Conservation (phyloP, 106 monocot genomes). For the Dendrobium chrysotoxum region DNA sequence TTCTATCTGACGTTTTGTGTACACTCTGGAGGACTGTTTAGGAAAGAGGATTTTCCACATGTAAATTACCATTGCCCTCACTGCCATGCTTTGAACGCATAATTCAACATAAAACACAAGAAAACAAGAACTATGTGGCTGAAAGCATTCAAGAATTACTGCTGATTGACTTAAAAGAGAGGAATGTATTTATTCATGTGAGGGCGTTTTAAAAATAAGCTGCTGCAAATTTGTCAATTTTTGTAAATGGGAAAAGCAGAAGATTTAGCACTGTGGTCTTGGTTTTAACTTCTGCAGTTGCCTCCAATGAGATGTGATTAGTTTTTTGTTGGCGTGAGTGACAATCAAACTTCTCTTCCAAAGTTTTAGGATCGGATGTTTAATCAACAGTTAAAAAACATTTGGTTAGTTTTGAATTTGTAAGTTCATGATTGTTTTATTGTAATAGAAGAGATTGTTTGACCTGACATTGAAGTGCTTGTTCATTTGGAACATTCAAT, state of each 20-base stretch:
- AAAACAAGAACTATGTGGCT: neutral
- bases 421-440: no score
- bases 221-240: neutral
- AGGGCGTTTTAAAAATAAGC: neutral
- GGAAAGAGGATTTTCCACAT: conserved; percentile 81
- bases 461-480: no score
- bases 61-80: conserved; percentile 87
- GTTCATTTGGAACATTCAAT: no score
- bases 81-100: conserved; percentile 63
- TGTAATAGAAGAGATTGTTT: no score
- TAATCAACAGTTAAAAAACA: neutral
- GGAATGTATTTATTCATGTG: neutral
- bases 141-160: neutral
- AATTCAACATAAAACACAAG: conserved; percentile 4
- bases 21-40: conserved; percentile 55
- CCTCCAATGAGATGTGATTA: neutral
- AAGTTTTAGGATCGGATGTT: neutral
- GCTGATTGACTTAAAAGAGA: neutral
- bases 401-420: neutral
- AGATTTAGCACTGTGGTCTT: neutral
- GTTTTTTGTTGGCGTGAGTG: neutral
- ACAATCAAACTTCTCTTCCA: neutral
- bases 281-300: neutral
- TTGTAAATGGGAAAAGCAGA: neutral
- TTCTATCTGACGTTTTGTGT: no score